Base-by-base conservation (phyloP, 257 asterid genomes). In the Dorcoceras hygrometricum region DNA sequence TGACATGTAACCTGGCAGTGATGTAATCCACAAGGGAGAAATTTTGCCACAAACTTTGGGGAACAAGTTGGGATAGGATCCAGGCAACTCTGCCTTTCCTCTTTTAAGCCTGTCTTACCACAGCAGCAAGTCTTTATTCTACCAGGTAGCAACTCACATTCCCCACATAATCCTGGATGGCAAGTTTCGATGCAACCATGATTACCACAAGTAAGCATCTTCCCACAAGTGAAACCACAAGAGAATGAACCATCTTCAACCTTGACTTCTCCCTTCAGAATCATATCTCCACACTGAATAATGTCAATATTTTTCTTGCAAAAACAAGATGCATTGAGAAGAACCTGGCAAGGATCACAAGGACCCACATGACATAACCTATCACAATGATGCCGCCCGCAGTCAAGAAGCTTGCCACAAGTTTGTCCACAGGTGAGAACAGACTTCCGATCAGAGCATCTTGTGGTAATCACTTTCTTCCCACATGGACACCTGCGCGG, bases 91-190 rank as follows among this genome's bases (percentile, higher is more conserved):
- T 61, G 60, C 25, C 97, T 78, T 16, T 66, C 87, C 77, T 85
- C 95, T 19, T 53, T 83, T 68, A 87, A 80, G 67, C 76, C 77
- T 8, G 93, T 86, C 77, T 90, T 94, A 29, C 99, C 96, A 63
- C 99, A 94, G 78, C 88, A 88, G 81, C 99, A 94, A 0, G 93
- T 64, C 77, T 69, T 82, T 23, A 87, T 76, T 79, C 77, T 88
- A 66, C 75, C 75, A 4, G 99, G 99, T 71, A 81, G 61, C 71
- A 87, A 71, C 70, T 79, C 91, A 54, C 99, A 94, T 67, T 88
- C 95, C 53, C 95, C 93, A 58, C 99, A 94, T 0, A 95, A 82
- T 10, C 99, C 97, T 7, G 97, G 97, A 76, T 94, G 99, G 81
- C 99, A 94, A 29, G 64, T 69, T 29, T 90, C 96, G 29, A 0